Evolutionary conservation across 2,329 filamentous ascomycete species (phyloP).

Genomic region (Nannizziopsis barbatae): DNA sequence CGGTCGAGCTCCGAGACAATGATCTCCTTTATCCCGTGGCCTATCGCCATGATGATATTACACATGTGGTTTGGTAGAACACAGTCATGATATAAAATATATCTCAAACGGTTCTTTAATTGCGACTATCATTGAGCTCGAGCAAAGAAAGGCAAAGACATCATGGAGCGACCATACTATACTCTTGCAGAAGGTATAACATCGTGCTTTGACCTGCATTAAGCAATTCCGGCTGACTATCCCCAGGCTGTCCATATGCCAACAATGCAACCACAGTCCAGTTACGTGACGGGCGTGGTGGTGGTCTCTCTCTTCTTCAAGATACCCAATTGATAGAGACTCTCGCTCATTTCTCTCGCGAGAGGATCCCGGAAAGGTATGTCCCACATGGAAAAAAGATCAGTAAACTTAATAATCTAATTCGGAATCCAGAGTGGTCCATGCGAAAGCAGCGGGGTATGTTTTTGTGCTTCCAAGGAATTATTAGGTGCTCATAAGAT

Average conservation of each 20-base stretch:
- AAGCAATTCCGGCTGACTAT: neutral
- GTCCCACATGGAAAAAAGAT: neutral
- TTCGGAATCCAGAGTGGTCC: constrained; percentile 38
- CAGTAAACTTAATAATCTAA: neutral
- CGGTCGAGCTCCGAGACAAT: too few species aligned
- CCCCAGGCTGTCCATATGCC: constrained; percentile 20
- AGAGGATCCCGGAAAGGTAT: constrained; percentile 49
- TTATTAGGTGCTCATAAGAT: too few species aligned
- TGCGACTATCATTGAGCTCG: neutral
- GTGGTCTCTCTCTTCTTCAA: constrained; percentile 39
- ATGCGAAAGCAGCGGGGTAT: constrained; percentile 46
- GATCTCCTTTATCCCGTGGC: too few species aligned
- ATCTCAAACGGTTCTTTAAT: too few species aligned
- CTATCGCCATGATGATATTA: too few species aligned
- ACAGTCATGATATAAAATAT: too few species aligned
- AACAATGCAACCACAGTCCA: constrained; percentile 20
- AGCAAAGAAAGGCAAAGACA: neutral
- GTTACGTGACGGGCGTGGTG: constrained; percentile 20
- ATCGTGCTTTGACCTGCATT: neutral
- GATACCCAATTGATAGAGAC: constrained; percentile 54
- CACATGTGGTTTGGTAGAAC: too few species aligned
- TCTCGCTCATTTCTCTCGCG: constrained; percentile 50
- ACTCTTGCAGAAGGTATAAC: constrained; percentile 23
- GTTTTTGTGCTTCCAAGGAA: too few species aligned
- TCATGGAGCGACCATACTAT: constrained; percentile 14